Evolutionary conservation across 1,284 basidiomycete species (phyloP).

Genomic region (Coniferiporia sulphurascens): DNA sequence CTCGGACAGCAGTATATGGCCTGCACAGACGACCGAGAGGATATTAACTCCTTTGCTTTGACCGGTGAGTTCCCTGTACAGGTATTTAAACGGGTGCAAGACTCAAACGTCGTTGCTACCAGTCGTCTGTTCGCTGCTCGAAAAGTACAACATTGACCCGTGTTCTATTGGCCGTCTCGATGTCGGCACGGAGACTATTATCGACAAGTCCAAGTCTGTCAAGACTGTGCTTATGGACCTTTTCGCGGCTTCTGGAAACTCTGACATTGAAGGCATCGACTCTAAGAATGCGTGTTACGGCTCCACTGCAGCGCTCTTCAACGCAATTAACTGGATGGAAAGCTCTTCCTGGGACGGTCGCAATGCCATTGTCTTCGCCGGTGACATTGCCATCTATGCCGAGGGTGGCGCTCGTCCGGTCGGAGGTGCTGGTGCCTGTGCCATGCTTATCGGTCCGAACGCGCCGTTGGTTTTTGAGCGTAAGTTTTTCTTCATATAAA

Average conservation of each 20-base stretch:
- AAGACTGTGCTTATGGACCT: conserved; percentile 99
- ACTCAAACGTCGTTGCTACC: conserved; percentile 8
- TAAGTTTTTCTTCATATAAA: conserved; percentile 49
- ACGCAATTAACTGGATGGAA: conserved; percentile 97
- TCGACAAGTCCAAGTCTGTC: conserved; percentile 99
- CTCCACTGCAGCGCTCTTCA: conserved; percentile 96
- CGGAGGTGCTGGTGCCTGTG: conserved; percentile 94
- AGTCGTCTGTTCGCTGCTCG: conserved; percentile 84
- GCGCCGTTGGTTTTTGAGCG: conserved; percentile 94
- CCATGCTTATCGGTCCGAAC: conserved; percentile 93
- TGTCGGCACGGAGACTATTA: conserved; percentile 98
- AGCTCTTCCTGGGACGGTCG: conserved; percentile 97
- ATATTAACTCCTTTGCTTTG: conserved; percentile 97
- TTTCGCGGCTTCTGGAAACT: conserved; percentile 88
- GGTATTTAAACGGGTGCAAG: background rate
- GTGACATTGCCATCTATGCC: conserved; percentile 98
- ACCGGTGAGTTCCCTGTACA: conserved; percentile 62
- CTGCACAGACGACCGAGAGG: conserved; percentile 94
- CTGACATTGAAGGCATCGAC: conserved; percentile 98
- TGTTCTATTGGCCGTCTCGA: conserved; percentile 95
- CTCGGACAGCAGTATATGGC: conserved; percentile 99
- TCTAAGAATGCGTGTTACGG: conserved; percentile 99
- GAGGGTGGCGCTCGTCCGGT: conserved; percentile 94
- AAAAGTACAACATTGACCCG: conserved; percentile 96
- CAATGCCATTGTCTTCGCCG: conserved; percentile 95